phyloP scores from a whole-genome alignment of 306 rosid species.

The Acacia crassicarpa region DNA sequence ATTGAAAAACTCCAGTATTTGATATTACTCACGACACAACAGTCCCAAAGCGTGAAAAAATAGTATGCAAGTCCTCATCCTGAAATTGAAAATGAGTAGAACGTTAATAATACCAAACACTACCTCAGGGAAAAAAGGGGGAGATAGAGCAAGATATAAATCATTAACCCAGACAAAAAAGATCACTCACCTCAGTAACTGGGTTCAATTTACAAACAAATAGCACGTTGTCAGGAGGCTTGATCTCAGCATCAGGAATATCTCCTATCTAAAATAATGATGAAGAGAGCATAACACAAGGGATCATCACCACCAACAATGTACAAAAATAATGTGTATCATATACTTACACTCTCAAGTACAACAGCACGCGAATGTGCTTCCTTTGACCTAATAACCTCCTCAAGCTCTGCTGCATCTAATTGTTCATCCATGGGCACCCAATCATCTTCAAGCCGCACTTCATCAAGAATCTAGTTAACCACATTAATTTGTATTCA shows the following conservation, averaged over 20 bases:
- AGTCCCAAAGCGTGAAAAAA: conserved; percentile 90
- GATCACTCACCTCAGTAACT: conserved; percentile 78
- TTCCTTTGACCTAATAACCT: conserved; percentile 75
- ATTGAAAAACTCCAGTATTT: conserved; percentile 21
- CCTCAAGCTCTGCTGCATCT: conserved; percentile 76
- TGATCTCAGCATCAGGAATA: conserved; percentile 95
- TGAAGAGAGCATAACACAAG: conserved; percentile 9
- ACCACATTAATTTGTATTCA: conserved; percentile 29
- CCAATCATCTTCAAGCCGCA: conserved; percentile 98
- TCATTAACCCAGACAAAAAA: conserved; percentile 16
- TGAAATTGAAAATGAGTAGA: conserved; percentile 35
- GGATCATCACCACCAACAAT: conserved; percentile 8
- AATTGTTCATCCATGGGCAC: conserved; percentile 92
- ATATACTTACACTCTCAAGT: conserved; percentile 86
- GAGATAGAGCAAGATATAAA: conserved; percentile 9
- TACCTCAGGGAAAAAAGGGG: not conserved
- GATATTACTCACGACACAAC: conserved; percentile 69
- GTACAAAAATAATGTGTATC: conserved; percentile 4
- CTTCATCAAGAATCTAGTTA: conserved; percentile 74
- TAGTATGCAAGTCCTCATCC: conserved; percentile 95
- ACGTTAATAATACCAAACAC: not conserved
- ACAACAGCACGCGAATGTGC: conserved; percentile 96
- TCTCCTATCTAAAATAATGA: conserved; percentile 77
- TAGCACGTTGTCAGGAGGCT: conserved; percentile 90
- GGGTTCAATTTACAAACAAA: conserved; percentile 96